These are phyloP conservation scores for Calonectria pseudoturangicola DNA, from an alignment of 2,329 filamentous ascomycete genomes.

Conservation along the genomic window DNA sequence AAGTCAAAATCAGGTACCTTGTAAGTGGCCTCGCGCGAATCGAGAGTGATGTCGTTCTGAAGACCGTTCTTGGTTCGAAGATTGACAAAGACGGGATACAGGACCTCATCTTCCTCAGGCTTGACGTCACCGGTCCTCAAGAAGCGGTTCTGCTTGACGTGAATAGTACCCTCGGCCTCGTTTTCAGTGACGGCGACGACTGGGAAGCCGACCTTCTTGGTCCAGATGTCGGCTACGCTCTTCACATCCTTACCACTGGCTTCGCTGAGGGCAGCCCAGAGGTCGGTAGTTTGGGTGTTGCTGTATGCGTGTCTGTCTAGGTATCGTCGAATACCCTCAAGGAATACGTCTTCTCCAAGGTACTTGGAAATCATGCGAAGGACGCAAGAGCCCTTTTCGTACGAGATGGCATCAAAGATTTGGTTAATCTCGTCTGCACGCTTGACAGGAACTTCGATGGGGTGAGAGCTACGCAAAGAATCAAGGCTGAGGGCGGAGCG, in stretches of 20 bases:
- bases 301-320: slow-evolving; percentile 98
- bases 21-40: slow-evolving; percentile 82
- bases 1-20: slow-evolving; percentile 88
- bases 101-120: slow-evolving; percentile 90
- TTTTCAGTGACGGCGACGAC: slow-evolving; percentile 87
- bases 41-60: slow-evolving; percentile 81
- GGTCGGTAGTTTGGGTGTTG: slow-evolving; percentile 92
- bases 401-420: slow-evolving; percentile 98
- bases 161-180: slow-evolving; percentile 81
- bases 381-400: slow-evolving; percentile 96
- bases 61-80: slow-evolving; percentile 90
- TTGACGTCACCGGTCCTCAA: slow-evolving; percentile 93
- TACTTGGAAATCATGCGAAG: slow-evolving; percentile 98
- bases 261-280: slow-evolving; percentile 91
- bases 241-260: slow-evolving; percentile 94
- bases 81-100: slow-evolving; percentile 93
- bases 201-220: slow-evolving; percentile 95
- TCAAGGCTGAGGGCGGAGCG: slow-evolving; percentile 92
- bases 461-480: slow-evolving; percentile 94
- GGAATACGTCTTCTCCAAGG: slow-evolving; percentile 92
- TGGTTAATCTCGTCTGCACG: slow-evolving; percentile 97
- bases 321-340: slow-evolving; percentile 92
- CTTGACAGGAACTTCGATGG: slow-evolving; percentile 97
- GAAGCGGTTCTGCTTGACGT: slow-evolving; percentile 96
- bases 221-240: slow-evolving; percentile 96